Evolutionary conservation across 2,329 filamentous ascomycete genomes (phyloP).

Genomic region (Byssothecium circinans): DNA sequence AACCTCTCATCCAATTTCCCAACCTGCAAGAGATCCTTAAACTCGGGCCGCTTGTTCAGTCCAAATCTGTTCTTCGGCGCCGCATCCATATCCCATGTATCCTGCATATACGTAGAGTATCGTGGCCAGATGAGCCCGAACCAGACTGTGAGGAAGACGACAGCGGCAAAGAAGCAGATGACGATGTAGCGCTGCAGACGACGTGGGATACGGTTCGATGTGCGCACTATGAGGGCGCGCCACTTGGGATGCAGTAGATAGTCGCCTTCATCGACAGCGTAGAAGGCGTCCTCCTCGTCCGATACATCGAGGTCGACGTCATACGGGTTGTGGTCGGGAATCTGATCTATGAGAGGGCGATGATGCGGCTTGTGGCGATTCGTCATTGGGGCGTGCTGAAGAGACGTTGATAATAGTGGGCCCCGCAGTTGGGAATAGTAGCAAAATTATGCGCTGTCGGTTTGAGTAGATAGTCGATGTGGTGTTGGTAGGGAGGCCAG

Average conservation of each 20-base stretch:
- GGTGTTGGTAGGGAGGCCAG: not conserved
- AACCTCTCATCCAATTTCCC: constrained; percentile 52
- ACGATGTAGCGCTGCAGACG: constrained; percentile 41
- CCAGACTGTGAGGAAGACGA: constrained; percentile 42
- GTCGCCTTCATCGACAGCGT: constrained; percentile 37
- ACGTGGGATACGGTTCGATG: constrained; percentile 35
- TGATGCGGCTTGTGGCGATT: constrained; percentile 22
- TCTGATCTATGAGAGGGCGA: constrained; percentile 35
- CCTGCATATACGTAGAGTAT: constrained; percentile 37
- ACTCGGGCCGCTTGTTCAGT: constrained; percentile 50
- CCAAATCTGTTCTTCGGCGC: constrained; percentile 45
- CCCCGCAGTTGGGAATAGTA: too few relatives aligned
- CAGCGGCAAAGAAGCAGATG: constrained; percentile 30
- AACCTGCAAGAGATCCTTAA: constrained; percentile 55
- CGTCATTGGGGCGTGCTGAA: constrained; percentile 20
- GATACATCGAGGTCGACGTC: constrained; percentile 36
- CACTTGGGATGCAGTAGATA: constrained; percentile 37
- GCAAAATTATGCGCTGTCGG: too few relatives aligned
- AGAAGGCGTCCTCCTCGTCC: constrained; percentile 44
- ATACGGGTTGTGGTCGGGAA: constrained; percentile 22
- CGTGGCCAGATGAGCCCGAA: constrained; percentile 40
- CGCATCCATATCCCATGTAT: constrained; percentile 39
- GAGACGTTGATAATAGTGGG: too few relatives aligned
- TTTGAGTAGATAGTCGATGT: too few relatives aligned
- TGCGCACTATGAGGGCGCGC: constrained; percentile 28